Base-by-base conservation (phyloP, 2,329 filamentous ascomycete genomes). In the Xylaria sp. region DNA sequence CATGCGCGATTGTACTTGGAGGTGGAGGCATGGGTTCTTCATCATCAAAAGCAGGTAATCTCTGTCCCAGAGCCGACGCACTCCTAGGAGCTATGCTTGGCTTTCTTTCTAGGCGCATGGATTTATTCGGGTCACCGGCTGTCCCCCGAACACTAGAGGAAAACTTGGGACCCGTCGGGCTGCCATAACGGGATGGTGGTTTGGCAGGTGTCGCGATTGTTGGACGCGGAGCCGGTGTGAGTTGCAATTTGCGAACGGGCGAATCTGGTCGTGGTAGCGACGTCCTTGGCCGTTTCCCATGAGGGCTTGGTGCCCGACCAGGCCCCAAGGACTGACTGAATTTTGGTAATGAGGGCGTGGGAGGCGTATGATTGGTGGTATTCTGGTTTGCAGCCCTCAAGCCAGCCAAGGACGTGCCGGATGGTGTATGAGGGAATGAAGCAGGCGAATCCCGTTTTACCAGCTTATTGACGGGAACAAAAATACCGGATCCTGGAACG, bases 241-340 rank as follows among this genome's bases (percentile, higher is more conserved):
- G 87, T 65, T 90, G 90, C 55, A 89, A 81, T 74, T 88, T 91
- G 73, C 92, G 90, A 42, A 92, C 85, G 3, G 95, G 96, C 1
- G 95, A 98, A 72, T 97, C 94, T 5, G 96, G 92, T 35, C 94
- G 91, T 61, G 92, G 89, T n/a, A 97, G 84, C 1, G 94, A 97
- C 9, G 91, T 90, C 66, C 94, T 89, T 53, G 89, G 82, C 73
- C 88, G 90, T 78, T 92, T 94, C 74, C 90, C 88, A 57, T 88
- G 84, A 2, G 94, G 93, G 76, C 92, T 95, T 27, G 90, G 79
- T 32, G 91, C 89, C 77, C 91, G 87, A 48, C 89, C 88, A 6
- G 92, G 92, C 0, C 94, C 94, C 53, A 97, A 84, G 0, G 94
- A 97, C 80, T 97, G 93, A 78, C 93, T 96, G 82, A 98, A 96